phyloP scores from a whole-genome alignment of 805 yeast species.

The Isabelozyma gotoi region DNA sequence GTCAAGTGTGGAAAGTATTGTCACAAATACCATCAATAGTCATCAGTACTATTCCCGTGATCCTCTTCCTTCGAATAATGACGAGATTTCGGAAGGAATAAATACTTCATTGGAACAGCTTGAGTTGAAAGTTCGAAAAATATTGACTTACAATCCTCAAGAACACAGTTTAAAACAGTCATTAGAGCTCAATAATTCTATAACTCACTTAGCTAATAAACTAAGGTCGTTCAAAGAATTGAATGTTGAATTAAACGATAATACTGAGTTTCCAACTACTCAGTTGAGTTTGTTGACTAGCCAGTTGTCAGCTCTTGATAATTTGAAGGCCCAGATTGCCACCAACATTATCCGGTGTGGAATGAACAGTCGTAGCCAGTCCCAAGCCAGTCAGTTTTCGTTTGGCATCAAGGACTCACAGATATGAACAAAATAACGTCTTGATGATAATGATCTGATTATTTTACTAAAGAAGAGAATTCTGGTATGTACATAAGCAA shows the following conservation, averaged over 20 bases:
- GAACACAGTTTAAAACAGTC: constrained; percentile 9
- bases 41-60: constrained; percentile 20
- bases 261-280: constrained; percentile 18
- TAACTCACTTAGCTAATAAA: constrained; percentile 28
- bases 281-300: constrained; percentile 31
- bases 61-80: neutral
- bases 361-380: neutral
- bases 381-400: neutral
- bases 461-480: no score
- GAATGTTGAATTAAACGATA: constrained; percentile 4
- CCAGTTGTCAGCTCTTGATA: constrained; percentile 24
- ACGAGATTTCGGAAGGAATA: constrained; percentile 3
- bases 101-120: constrained; percentile 18
- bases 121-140: constrained; percentile 16
- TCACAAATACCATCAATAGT: constrained; percentile 30
- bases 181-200: constrained; percentile 18
- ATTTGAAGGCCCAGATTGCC: constrained; percentile 14
- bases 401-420: neutral
- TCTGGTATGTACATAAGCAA: no score
- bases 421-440: neutral
- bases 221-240: constrained; percentile 12
- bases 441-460: no score
- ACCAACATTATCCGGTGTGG: constrained; percentile 10
- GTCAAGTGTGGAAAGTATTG: constrained; percentile 20
- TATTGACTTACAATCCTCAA: constrained; percentile 18